These are phyloP conservation scores for Hypoxylon rickii DNA, from an alignment of 495 filamentous ascomycete genomes.

Conservation along the genomic window DNA sequence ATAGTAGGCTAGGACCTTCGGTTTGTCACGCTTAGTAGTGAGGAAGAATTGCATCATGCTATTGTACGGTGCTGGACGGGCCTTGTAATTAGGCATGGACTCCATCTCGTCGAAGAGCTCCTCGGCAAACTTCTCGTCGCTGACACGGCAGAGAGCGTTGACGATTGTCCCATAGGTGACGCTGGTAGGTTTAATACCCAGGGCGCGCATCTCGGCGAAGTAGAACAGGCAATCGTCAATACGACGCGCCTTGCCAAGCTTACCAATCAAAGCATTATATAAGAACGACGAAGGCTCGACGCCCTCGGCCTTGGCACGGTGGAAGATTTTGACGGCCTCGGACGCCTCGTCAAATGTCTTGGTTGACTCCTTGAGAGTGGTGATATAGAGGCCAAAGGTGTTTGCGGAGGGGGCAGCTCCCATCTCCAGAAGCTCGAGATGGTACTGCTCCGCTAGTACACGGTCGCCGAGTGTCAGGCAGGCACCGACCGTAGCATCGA, in stretches of 20 bases:
- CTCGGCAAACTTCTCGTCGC: slow-evolving; percentile 95
- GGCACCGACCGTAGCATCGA: slow-evolving; percentile 95
- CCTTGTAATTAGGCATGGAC: slow-evolving; percentile 97
- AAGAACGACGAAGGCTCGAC: slow-evolving; percentile 95
- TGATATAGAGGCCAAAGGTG: slow-evolving; percentile 97
- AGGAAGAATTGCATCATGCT: slow-evolving; percentile 99
- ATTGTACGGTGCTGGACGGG: slow-evolving; percentile 95
- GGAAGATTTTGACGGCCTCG: slow-evolving; percentile 96
- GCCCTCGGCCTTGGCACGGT: slow-evolving; percentile 87
- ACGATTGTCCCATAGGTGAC: slow-evolving; percentile 98
- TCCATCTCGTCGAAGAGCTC: slow-evolving; percentile 99
- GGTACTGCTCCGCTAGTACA: slow-evolving; percentile 76
- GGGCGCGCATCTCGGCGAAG: slow-evolving; percentile 93
- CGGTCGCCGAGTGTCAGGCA: slow-evolving; percentile 85
- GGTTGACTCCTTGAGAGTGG: slow-evolving; percentile 91
- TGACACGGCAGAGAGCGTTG: slow-evolving; percentile 95
- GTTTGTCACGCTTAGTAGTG: slow-evolving; percentile 91
- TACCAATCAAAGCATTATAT: slow-evolving; percentile 98
- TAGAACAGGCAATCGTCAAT: slow-evolving; percentile 98
- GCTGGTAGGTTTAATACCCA: slow-evolving; percentile 91
- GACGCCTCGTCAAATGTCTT: slow-evolving; percentile 97
- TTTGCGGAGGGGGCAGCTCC: slow-evolving; percentile 92
- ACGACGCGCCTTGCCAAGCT: slow-evolving; percentile 94
- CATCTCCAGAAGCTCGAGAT: slow-evolving; percentile 86
- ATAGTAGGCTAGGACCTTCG: slow-evolving; percentile 94